Evolutionary conservation across 1,284 basidiomycete genomes (phyloP).

Genomic region (Ganoderma resinaceum): DNA sequence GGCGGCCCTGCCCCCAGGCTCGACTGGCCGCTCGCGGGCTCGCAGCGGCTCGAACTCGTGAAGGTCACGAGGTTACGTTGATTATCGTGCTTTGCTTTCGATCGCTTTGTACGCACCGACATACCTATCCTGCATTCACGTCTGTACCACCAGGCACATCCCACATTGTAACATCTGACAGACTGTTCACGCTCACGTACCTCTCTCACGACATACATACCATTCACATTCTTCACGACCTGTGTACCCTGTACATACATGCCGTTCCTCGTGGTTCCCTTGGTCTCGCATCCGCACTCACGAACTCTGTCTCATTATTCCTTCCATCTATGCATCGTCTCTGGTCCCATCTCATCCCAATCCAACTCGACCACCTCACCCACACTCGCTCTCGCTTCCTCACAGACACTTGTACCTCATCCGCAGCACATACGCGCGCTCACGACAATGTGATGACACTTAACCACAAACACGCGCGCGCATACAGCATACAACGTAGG

Average conservation of each 20-base stretch:
- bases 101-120: conserved; percentile 17
- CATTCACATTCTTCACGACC: conserved; percentile 17
- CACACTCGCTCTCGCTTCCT: background rate
- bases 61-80: background rate
- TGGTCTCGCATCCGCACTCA: conserved; percentile 6
- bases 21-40: background rate
- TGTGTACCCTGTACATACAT: background rate
- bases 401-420: conserved; percentile 2
- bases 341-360: background rate
- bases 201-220: background rate
- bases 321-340: background rate
- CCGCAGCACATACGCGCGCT: conserved; percentile 1
- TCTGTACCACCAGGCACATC: conserved; percentile 23
- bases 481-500: background rate
- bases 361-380: too few relatives aligned
- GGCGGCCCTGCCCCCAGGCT: background rate
- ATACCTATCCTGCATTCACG: conserved; percentile 6
- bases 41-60: background rate
- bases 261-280: background rate
- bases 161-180: conserved; percentile 6
- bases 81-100: conserved; percentile 15
- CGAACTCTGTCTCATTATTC: background rate
- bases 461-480: background rate
- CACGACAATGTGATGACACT: conserved; percentile 4
- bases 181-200: conserved; percentile 13